Evolutionary conservation across 2,329 filamentous ascomycete species (phyloP).

Genomic region (Bipolaris sorokiniana): DNA sequence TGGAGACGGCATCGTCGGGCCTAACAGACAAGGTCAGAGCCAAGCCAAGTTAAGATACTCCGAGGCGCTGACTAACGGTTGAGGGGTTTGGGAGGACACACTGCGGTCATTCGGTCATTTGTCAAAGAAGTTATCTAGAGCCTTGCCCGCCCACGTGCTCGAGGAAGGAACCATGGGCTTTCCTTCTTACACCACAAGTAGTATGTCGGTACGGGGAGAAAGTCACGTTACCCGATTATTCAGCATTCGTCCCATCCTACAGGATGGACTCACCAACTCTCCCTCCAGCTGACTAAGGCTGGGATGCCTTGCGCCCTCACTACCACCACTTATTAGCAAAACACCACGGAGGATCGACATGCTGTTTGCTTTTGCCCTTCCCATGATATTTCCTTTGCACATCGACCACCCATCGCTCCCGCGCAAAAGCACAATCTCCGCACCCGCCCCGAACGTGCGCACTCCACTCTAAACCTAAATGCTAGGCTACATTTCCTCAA

Average conservation of each 20-base stretch:
- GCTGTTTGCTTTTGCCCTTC: neutral
- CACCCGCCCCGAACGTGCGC: neutral
- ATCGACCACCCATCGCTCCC: neutral
- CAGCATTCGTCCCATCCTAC: too few relatives aligned
- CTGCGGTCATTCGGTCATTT: too few relatives aligned
- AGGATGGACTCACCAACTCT: too few relatives aligned
- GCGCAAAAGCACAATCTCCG: slow-evolving; percentile 1
- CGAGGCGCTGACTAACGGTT: too few relatives aligned
- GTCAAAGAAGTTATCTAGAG: too few relatives aligned
- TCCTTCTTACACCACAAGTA: too few relatives aligned
- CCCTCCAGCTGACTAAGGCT: neutral
- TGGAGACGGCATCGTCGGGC: neutral
- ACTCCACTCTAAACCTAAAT: slow-evolving; percentile 16
- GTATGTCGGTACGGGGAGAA: too few relatives aligned
- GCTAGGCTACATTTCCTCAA: slow-evolving; percentile 42
- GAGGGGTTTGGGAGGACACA: too few relatives aligned
- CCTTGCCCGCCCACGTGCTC: too few relatives aligned
- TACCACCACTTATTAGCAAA: neutral
- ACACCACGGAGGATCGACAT: neutral
- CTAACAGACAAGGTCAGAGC: neutral
- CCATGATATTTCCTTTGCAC: neutral
- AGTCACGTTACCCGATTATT: too few relatives aligned
- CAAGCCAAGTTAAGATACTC: too few relatives aligned
- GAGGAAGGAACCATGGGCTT: too few relatives aligned
- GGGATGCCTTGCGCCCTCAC: neutral